These are phyloP conservation scores for Pilobolus umbonatus DNA, from an alignment of 192 early-diverging fungal genomes.

Conservation along the genomic window DNA sequence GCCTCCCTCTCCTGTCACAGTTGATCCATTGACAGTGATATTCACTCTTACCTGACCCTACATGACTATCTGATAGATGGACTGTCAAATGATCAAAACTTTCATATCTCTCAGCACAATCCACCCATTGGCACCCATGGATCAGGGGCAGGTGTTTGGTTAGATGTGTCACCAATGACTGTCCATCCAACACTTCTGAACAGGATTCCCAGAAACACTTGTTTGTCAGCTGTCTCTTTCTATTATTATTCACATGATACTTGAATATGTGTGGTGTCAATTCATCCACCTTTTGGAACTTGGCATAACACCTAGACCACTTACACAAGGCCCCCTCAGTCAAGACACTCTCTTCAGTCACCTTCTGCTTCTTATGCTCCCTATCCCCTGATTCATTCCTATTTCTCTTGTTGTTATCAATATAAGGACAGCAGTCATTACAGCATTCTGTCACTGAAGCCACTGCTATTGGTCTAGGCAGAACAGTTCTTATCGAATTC, in stretches of 20 bases:
- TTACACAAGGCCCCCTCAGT: constrained; percentile 30
- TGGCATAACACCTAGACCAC: constrained; percentile 47
- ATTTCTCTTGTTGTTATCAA: too few relatives aligned
- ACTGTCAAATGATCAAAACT: constrained; percentile 60
- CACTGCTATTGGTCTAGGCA: not conserved
- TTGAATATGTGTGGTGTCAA: constrained; percentile 49
- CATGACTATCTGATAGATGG: constrained; percentile 60
- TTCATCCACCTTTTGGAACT: constrained; percentile 45
- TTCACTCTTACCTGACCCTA: constrained; percentile 54
- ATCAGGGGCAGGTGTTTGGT: constrained; percentile 50
- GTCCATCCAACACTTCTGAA: constrained; percentile 41
- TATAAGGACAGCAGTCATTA: constrained; percentile 37
- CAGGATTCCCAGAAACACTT: constrained; percentile 64
- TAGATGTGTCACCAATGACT: constrained; percentile 58
- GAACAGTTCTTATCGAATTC: too few relatives aligned
- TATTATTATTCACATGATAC: constrained; percentile 34
- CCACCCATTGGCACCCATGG: constrained; percentile 72
- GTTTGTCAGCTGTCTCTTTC: too few relatives aligned
- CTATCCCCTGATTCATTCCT: too few relatives aligned
- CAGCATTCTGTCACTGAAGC: constrained; percentile 31
- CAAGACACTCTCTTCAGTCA: too few relatives aligned
- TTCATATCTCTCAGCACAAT: constrained; percentile 53
- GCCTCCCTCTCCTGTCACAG: constrained; percentile 44
- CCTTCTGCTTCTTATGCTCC: too few relatives aligned
- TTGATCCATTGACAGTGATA: constrained; percentile 50